These are phyloP conservation scores for Plicaturopsis crispa DNA, from an alignment of 768 basidiomycete species.

Conservation along the genomic window DNA sequence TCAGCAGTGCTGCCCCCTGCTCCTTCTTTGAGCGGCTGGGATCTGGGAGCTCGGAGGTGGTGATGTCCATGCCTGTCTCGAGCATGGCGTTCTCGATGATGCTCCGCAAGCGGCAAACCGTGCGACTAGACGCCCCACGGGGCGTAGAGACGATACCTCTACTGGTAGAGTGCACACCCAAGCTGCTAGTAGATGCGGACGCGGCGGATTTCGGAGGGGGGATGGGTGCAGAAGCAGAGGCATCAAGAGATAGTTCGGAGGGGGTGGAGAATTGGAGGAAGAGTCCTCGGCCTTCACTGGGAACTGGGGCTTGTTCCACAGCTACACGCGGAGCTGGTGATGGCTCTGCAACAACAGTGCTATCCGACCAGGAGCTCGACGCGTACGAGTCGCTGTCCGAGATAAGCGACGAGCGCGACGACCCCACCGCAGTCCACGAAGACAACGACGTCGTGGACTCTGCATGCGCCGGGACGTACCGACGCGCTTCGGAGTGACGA, in stretches of 20 bases:
- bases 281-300: neutral
- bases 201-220: no score
- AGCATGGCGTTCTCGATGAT: conserved; percentile 29
- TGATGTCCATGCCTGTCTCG: conserved; percentile 31
- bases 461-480: neutral
- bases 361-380: neutral
- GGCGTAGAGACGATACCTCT: neutral
- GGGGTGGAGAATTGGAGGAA: neutral
- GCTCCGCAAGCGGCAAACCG: conserved; percentile 19
- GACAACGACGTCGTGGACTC: neutral
- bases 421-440: neutral
- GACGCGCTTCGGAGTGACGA: neutral
- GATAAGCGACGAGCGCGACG: neutral
- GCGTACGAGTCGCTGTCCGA: neutral
- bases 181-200: no score
- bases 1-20: conserved; percentile 25
- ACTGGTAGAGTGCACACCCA: no score
- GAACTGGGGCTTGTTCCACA: neutral
- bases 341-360: neutral
- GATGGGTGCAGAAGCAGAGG: neutral
- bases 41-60: conserved; percentile 12
- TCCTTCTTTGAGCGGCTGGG: conserved; percentile 9
- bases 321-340: neutral
- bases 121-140: neutral
- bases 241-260: neutral